Evolutionary conservation across 805 yeast genomes (phyloP).

Genomic region (Candida mattraensis): DNA sequence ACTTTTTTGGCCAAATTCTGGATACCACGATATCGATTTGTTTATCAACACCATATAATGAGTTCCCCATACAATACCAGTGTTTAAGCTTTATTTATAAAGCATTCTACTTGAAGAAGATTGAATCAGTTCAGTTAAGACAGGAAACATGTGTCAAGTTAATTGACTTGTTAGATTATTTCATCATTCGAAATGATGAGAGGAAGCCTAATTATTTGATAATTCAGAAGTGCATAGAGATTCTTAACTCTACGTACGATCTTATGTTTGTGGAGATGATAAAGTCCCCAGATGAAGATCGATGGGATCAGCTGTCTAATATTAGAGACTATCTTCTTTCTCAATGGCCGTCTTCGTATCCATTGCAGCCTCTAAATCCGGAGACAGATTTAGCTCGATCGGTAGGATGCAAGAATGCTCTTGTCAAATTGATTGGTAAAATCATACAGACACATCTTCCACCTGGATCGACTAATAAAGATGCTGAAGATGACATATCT

Average conservation of each 20-base stretch:
- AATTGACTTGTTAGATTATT: slow-evolving; percentile 23
- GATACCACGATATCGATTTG: slow-evolving; percentile 26
- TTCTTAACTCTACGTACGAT: slow-evolving; percentile 41
- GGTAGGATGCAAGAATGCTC: slow-evolving; percentile 61
- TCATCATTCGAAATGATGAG: slow-evolving; percentile 22
- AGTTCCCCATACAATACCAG: slow-evolving; percentile 21
- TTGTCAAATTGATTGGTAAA: slow-evolving; percentile 69
- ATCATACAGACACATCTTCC: slow-evolving; percentile 55
- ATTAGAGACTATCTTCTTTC: slow-evolving; percentile 61
- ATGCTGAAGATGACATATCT: slow-evolving; percentile 39
- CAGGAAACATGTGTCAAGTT: slow-evolving; percentile 20
- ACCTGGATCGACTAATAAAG: slow-evolving; percentile 21
- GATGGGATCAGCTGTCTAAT: slow-evolving; percentile 56
- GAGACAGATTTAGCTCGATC: slow-evolving; percentile 53
- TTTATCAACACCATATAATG: slow-evolving; percentile 13
- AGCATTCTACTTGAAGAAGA: slow-evolving; percentile 23
- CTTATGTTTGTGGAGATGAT: slow-evolving; percentile 46
- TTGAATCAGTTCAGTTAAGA: slow-evolving; percentile 23
- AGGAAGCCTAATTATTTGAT: slow-evolving; percentile 22
- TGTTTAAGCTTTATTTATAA: slow-evolving; percentile 28
- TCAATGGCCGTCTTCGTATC: slow-evolving; percentile 59
- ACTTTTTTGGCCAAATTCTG: slow-evolving; percentile 20
- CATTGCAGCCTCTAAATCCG: slow-evolving; percentile 47
- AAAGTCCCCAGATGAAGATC: slow-evolving; percentile 44
- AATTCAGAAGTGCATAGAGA: slow-evolving; percentile 33